phyloP scores from a whole-genome alignment of 129 eudicot species.

The Mikania micrantha region DNA sequence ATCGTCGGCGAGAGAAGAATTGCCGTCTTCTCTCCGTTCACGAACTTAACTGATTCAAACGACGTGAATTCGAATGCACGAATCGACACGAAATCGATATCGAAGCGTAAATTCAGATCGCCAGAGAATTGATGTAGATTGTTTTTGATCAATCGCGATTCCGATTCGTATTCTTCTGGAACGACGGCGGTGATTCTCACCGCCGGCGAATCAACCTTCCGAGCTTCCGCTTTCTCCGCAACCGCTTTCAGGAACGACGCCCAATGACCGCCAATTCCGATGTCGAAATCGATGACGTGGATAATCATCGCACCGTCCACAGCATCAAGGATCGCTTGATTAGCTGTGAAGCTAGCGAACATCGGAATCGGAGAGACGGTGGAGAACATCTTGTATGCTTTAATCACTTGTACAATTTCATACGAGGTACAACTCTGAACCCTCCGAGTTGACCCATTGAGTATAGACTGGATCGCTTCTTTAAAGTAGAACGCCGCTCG shows the following conservation, averaged over 20 bases:
- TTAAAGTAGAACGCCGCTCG: slow-evolving; percentile 86
- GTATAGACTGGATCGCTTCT: slow-evolving; percentile 67
- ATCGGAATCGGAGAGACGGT: no score
- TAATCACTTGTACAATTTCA: no score
- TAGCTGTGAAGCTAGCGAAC: no score
- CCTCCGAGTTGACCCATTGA: slow-evolving; percentile 15
- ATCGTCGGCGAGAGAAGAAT: slow-evolving; percentile 52
- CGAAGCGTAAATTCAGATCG: slow-evolving; percentile 56
- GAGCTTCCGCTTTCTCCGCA: no score
- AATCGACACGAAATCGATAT: slow-evolving; percentile 52
- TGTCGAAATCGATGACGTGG: slow-evolving; percentile 30
- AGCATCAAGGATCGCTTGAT: slow-evolving; percentile 77
- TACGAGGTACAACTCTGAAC: no score
- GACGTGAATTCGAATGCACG: slow-evolving; percentile 50
- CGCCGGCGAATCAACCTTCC: no score
- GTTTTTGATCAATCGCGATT: slow-evolving; percentile 43
- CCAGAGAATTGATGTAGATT: slow-evolving; percentile 60
- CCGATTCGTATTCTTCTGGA: no score
- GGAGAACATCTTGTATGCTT: no score
- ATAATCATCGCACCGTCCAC: slow-evolving; percentile 55
- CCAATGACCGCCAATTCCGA: no score
- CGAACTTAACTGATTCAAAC: slow-evolving; percentile 53
- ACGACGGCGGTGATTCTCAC: no score
- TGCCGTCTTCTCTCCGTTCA: slow-evolving; percentile 62
- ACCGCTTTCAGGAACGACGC: no score